Percentiles rank a stretch among this genome's conserved stretches.
These are phyloP conservation scores for Eucommia ulmoides DNA, from an alignment of 257 asterid genomes.

Conservation along the genomic window DNA sequence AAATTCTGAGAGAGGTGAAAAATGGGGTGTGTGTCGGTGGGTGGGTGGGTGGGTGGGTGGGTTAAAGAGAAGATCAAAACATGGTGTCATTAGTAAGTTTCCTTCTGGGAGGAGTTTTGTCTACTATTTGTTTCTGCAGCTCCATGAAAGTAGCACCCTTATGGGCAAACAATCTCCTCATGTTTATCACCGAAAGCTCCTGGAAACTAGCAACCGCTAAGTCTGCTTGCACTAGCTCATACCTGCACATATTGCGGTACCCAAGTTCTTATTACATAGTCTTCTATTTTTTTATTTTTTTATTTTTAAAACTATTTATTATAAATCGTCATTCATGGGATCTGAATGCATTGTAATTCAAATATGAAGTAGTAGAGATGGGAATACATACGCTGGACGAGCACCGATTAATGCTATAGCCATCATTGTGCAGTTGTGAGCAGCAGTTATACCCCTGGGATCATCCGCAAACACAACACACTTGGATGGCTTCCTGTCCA, in stretches of 20 bases:
- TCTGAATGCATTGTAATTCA: background rate
- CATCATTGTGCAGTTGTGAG: slow-evolving; percentile 99
- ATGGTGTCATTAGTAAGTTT: slow-evolving; percentile 83
- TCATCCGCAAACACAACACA: slow-evolving; percentile 95
- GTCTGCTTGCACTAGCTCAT: slow-evolving; percentile 80
- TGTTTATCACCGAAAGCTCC: slow-evolving; percentile 86
- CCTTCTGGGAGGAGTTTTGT: slow-evolving; percentile 59
- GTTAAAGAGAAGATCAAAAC: slow-evolving; percentile 21
- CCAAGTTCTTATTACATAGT: no score
- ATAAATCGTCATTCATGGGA: background rate
- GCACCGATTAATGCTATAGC: slow-evolving; percentile 89
- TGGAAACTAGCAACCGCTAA: slow-evolving; percentile 64
- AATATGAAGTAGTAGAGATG: background rate
- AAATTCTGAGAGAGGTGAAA: background rate
- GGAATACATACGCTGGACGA: slow-evolving; percentile 78
- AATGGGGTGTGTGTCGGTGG: no score
- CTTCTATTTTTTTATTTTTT: no score
- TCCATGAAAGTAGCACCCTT: slow-evolving; percentile 89
- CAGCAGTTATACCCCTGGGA: slow-evolving; percentile 88
- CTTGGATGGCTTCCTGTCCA: slow-evolving; percentile 91
- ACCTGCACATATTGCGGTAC: slow-evolving; percentile 62
- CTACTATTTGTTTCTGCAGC: slow-evolving; percentile 65
- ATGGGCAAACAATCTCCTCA: slow-evolving; percentile 76
- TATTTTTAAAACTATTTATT: no score
- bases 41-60: background rate